Evolutionary conservation across 805 yeast genomes (phyloP), one percentile per base, ranked within the genome.

Genomic region (Yarrowia sp.): DNA sequence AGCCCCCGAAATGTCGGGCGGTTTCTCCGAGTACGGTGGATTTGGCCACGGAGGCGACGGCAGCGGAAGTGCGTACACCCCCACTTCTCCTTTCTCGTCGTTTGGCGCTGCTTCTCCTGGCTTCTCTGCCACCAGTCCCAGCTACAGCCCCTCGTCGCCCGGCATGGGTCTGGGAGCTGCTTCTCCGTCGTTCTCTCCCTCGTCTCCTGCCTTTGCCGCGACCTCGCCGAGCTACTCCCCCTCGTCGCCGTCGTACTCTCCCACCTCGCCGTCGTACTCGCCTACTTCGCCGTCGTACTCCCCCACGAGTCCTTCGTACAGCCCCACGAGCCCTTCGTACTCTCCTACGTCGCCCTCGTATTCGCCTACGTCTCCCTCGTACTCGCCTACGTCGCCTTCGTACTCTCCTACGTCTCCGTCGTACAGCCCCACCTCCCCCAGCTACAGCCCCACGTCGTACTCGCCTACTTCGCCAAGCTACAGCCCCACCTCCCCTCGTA

Each of bases 21-120:
- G 96, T 6, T 88, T 91, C 70, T 90, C 96, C 10, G 92, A 90
- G 67, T 91, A 91, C 72, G 92, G 95, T 67, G 80, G 88, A 1
- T 81, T 81, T 58, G 85, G 84, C 61, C 78, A 79, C 7, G 79
- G 83, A 8, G 79, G 84, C 16, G 81, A 86, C 7, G 88, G 96
- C 52, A 54, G 62, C 30, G 63, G 51, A 9, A 58, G 63, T 21
- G 83, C 85, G 6, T 88, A 87, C 72, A 82, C 87, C 19, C 90
- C 92, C 46, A 85, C 92, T 0, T 86, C 92, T 3, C 95, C 96
- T 67, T 78, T 83, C 16, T 88, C 89, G 68, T 79, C 86, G 30
- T 80, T 74, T 68, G 75, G 77, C 0, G 89, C 90, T 64, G 86
- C 88, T 69, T 82, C 88, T 5, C 92, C 92, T 67, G 73, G 74